phyloP scores from a whole-genome alignment of 148 eudicot species.

The Amaranthus hypochondriacus region DNA sequence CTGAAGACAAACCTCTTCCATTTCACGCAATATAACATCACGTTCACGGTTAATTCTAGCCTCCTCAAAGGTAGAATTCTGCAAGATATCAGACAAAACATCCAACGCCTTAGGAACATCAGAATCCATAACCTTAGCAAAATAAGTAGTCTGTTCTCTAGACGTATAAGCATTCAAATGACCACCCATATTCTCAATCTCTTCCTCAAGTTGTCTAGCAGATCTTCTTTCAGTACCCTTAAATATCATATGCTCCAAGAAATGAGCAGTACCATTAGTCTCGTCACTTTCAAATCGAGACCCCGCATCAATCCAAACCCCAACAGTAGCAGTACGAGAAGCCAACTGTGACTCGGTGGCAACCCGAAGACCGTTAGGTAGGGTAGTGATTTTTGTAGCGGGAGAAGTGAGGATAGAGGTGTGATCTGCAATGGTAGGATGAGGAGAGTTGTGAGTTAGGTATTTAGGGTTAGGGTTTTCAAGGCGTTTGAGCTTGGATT shows the following conservation, averaged over 20 bases:
- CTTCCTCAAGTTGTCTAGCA: constrained; percentile 60
- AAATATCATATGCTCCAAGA: constrained; percentile 73
- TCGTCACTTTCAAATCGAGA: constrained; percentile 62
- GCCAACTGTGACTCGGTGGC: constrained; percentile 64
- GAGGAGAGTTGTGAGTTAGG: constrained; percentile 58
- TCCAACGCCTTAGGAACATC: constrained; percentile 63
- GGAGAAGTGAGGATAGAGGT: constrained; percentile 51
- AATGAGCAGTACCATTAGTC: constrained; percentile 75
- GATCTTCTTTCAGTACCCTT: constrained; percentile 61
- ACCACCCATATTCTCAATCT: constrained; percentile 90
- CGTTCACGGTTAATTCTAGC: constrained; percentile 56
- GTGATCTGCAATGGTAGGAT: constrained; percentile 56
- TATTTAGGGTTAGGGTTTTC: constrained; percentile 51
- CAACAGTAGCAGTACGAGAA: constrained; percentile 67
- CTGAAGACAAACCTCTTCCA: constrained; percentile 61
- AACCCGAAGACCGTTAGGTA: constrained; percentile 65
- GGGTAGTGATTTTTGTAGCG: constrained; percentile 51
- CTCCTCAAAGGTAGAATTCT: constrained; percentile 79
- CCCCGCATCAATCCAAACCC: constrained; percentile 87
- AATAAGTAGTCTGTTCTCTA: constrained; percentile 81
- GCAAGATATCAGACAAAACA: constrained; percentile 78
- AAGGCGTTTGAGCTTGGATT: constrained; percentile 46
- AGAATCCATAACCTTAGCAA: constrained; percentile 64
- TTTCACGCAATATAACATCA: constrained; percentile 83
- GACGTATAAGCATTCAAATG: constrained; percentile 91